Evolutionary conservation across 2,329 filamentous ascomycete genomes (phyloP), one percentile per base, ranked within the genome.

Genomic region (Alternaria triticina): DNA sequence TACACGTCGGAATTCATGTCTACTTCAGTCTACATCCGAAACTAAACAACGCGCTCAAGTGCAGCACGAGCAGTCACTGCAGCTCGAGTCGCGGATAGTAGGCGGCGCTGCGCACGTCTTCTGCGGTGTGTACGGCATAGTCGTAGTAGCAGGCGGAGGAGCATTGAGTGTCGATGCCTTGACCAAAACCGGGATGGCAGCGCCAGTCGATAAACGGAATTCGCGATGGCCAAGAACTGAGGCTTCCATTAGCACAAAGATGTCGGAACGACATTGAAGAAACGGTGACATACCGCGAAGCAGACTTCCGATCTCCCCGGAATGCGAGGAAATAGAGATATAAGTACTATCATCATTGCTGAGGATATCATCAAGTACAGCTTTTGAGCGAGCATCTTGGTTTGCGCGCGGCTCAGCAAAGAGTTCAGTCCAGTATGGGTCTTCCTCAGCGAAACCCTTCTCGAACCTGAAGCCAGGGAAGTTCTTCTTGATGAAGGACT

Each of bases 101-200:
- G 77, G 77, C 12, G 77, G 68, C 9, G 56, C 59, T 2, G 72
- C 68, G 63, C 77, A 79, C 9, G 76, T 79, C 30, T 65, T 63
- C 30, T 73, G 67, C 1, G 73, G 12, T 5, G 66, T 62, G 28
- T 71, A 78, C 1, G 76, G 70, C 33, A 70, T 28, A 2, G 72
- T 78, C 0, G 75, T 77, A 0, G 79, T 79, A 7, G 78, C 65
- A 3, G 77, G 72, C 8, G 67, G 66, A 6, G 70, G 58, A 15
- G 74, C 75, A 20, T 75, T 73, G 7, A 83, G 57, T 1, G 79
- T 85, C 68, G 86, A 83, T 1, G 86, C 88, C 77, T 86, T 88
- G 33, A 92, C 86, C 1, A 92, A 82, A 3, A 90, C 88, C 0
- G 90, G 89, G 27, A 92, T 89, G 8, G 90, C 86, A 61, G 88